Evolutionary conservation across 2,329 filamentous ascomycete species (phyloP), one percentile per base, ranked within the genome.

Genomic region (Escovopsis weberi): DNA sequence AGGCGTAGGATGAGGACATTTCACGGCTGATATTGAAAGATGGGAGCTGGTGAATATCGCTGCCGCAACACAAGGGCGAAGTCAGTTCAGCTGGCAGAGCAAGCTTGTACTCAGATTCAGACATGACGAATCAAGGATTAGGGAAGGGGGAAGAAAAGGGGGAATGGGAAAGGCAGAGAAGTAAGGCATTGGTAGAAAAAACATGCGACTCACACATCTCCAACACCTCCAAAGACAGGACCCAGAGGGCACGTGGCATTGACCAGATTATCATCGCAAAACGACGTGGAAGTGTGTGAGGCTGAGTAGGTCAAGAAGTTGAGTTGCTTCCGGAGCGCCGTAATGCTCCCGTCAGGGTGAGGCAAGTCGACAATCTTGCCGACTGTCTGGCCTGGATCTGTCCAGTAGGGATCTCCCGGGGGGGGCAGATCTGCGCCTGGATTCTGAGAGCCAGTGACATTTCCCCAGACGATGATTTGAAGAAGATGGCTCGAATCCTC

Each of bases 381-480:
- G 47, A 69, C 65, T 42, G 72, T 78, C 39, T 69, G 57, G 33
- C 71, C 73, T 1, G 68, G 55, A 55, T 91, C 67, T 2, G 51
- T 58, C 84, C 86, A 85, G 38, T 68, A 63, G 0, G 74, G 60
- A 55, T 76, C 72, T 51, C 71, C 60, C 15, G 71, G 61, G 0
- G 74, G 53, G 32, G 85, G 86, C 42, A 86, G 73, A 2, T 61
- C 8, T 11, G 28, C 46, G n/a, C 67, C 64, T 11, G 63, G 56
- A 2, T 69, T 68, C 37, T 73, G 69, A 40, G 80, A 76, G 38
- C 91, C 91, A 8, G 81, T 84, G 28, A 96, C 86, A 61, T 96
- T 95, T 41, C 88, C 89, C 67, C 86, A 96, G 38, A 94, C 74
- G 2, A 79, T 91, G 43, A 95, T 67, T 48, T 75, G 78, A 39